Evolutionary conservation across 2,329 filamentous ascomycete genomes (phyloP), one percentile per base, ranked within the genome.

Genomic region (Colletotrichum agaves): DNA sequence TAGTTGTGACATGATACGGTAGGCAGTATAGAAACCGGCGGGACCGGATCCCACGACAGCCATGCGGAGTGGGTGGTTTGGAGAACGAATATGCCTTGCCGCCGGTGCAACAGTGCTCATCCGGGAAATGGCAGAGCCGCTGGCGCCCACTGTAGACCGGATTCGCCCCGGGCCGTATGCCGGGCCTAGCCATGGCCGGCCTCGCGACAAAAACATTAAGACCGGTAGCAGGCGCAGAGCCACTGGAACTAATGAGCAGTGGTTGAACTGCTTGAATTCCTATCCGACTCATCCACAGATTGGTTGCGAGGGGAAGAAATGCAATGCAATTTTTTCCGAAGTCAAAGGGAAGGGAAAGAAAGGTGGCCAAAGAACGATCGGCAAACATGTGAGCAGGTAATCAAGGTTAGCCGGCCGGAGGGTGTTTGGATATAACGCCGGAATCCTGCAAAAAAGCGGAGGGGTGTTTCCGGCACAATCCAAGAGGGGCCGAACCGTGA

Each of bases 21-120:
- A 93, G 1, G 96, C 91, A 0, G 95, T 93, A 77, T 99, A 99
- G 83, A 98, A 99, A 3, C 96, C 96, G 12, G 96, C 96, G 1
- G 96, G 96, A 1, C 96, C 96, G 31, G 96, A 98, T 58, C 95
- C 96, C 72, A 98, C 88, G 70, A 98, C 87, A 67, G 95, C 96
- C 78, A 98, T 85, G 55, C 93, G 91, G 74, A 95, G 89, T 2
- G 88, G 87, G 53, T 59, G 43, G 11, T 70, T 37, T 11, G 21
- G 61, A 57, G 11, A 64, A 37, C 44, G 73, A 61, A 58, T 69
- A 62, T 47, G 58, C 19, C 65, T 68, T n/a, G 47, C n/a, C 4
- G 27, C 41, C 7, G 49, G 33, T 10, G 33, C 23, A 10, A 8
- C 43, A 17, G 60, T 64, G 39, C 44, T 53, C 31, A 52, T 53